phyloP scores from a whole-genome alignment of 2,329 filamentous ascomycete genomes.

The Stachybotrys elegans region DNA sequence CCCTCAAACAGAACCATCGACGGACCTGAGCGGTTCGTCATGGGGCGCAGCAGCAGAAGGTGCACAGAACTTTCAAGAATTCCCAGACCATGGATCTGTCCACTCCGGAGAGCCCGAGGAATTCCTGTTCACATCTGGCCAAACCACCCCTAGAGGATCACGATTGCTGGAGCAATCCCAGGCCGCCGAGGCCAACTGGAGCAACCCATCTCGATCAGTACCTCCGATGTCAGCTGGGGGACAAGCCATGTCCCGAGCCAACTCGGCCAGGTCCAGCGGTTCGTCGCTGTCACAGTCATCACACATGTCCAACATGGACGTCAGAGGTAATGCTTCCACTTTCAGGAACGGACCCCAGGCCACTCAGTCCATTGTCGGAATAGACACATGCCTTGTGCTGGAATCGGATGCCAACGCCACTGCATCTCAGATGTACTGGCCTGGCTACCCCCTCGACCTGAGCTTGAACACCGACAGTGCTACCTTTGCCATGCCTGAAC shows the following conservation, averaged over 20 bases:
- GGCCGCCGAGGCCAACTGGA: slow-evolving; percentile 45
- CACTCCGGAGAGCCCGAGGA: slow-evolving; percentile 51
- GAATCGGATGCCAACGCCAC: slow-evolving; percentile 43
- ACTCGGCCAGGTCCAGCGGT: slow-evolving; percentile 32
- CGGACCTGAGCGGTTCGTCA: slow-evolving; percentile 49
- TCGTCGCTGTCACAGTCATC: slow-evolving; percentile 46
- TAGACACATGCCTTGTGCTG: slow-evolving; percentile 47
- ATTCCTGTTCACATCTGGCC: slow-evolving; percentile 48
- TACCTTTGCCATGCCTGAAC: slow-evolving; percentile 36
- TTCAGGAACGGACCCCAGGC: slow-evolving; percentile 35
- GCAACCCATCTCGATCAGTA: slow-evolving; percentile 26
- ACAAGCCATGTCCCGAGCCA: slow-evolving; percentile 33
- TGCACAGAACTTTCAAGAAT: slow-evolving; percentile 54
- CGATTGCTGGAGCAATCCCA: slow-evolving; percentile 38
- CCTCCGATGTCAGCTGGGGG: slow-evolving; percentile 24
- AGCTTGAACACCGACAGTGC: slow-evolving; percentile 36
- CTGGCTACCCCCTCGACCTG: slow-evolving; percentile 39
- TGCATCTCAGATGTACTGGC: slow-evolving; percentile 46
- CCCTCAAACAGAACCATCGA: slow-evolving; percentile 54
- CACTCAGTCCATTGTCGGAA: slow-evolving; percentile 36
- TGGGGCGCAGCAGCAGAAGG: slow-evolving; percentile 55
- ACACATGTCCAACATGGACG: slow-evolving; percentile 46
- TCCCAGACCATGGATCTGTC: slow-evolving; percentile 44
- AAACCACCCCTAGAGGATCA: slow-evolving; percentile 47
- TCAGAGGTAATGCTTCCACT: slow-evolving; percentile 44